Conservation (phyloP, 1,284 basidiomycete genomes). For the Erythrobasidium hasegawianum region DNA sequence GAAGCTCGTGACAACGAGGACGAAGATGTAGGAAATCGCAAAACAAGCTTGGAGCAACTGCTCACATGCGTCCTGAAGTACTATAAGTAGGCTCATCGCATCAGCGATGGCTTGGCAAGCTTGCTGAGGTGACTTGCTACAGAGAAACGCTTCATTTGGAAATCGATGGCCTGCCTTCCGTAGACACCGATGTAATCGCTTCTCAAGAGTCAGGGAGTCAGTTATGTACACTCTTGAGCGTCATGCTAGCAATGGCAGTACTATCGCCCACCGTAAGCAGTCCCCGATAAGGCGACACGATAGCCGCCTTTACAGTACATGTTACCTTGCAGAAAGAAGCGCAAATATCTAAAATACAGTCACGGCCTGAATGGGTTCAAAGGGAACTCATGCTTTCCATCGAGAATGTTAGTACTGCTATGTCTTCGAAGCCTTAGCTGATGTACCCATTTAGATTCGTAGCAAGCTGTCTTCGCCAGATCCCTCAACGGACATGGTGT, state of each 20-base stretch:
- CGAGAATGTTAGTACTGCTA: conserved; percentile 64
- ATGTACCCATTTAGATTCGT: conserved; percentile 61
- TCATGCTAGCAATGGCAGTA: conserved; percentile 88
- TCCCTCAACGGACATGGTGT: conserved; percentile 13
- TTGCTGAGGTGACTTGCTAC: background rate
- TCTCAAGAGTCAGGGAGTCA: conserved; percentile 52
- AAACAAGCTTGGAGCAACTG: conserved; percentile 2
- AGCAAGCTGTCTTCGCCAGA: conserved; percentile 55
- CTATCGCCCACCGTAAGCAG: conserved; percentile 55
- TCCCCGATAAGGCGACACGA: conserved; percentile 26
- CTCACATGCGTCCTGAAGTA: conserved; percentile 8
- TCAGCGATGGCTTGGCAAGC: background rate
- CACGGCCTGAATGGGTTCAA: conserved; percentile 70
- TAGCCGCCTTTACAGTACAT: conserved; percentile 5
- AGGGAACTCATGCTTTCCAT: conserved; percentile 79
- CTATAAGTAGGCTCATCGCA: conserved; percentile 1
- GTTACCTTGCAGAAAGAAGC: conserved; percentile 60
- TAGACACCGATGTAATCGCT: conserved; percentile 11
- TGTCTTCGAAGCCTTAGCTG: background rate
- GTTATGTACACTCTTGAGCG: conserved; percentile 68
- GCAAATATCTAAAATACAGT: conserved; percentile 79
- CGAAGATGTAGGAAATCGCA: background rate
- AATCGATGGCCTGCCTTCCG: background rate
- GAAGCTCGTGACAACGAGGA: too few species aligned
- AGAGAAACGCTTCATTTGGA: background rate